Evolutionary conservation across 805 yeast genomes (phyloP).

Genomic region (Saccharomycopsis sp.): DNA sequence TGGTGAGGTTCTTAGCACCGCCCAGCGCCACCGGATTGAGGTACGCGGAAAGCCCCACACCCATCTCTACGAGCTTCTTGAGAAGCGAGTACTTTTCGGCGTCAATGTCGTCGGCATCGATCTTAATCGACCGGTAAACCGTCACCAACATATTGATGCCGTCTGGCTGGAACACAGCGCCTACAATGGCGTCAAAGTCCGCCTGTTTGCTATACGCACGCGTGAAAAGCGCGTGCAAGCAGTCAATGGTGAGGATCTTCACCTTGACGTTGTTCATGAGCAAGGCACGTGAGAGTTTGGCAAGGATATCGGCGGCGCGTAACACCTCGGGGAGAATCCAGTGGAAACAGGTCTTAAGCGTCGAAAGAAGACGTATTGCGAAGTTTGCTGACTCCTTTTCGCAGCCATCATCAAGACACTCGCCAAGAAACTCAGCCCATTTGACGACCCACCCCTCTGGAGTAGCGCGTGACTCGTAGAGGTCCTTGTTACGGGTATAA

Average conservation of each 20-base stretch:
- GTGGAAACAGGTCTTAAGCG: conserved; percentile 81
- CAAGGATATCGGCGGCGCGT: conserved; percentile 56
- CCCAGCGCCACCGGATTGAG: conserved; percentile 42
- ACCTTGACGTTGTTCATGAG: conserved; percentile 56
- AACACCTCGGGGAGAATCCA: conserved; percentile 84
- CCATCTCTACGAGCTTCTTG: conserved; percentile 90
- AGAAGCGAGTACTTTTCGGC: conserved; percentile 74
- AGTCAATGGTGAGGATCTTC: conserved; percentile 81
- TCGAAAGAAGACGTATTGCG: conserved; percentile 64
- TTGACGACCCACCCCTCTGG: conserved; percentile 80
- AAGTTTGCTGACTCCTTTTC: conserved; percentile 37
- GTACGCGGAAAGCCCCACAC: conserved; percentile 78
- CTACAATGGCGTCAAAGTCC: conserved; percentile 75
- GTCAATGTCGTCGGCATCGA: conserved; percentile 67
- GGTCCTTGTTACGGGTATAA: conserved; percentile 61
- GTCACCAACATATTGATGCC: conserved; percentile 66
- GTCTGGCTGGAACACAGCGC: conserved; percentile 63
- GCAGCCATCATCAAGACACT: conserved; percentile 30
- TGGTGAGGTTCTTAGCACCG: conserved; percentile 26
- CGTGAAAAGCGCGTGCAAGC: conserved; percentile 82
- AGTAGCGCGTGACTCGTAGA: conserved; percentile 58
- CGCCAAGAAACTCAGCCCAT: conserved; percentile 56
- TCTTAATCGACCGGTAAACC: conserved; percentile 48
- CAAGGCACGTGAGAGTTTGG: conserved; percentile 54
- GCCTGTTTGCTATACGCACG: conserved; percentile 57